Evolutionary conservation across 1,284 basidiomycete genomes (phyloP), one percentile per base, ranked within the genome.

Genomic region (Boletus sp.): DNA sequence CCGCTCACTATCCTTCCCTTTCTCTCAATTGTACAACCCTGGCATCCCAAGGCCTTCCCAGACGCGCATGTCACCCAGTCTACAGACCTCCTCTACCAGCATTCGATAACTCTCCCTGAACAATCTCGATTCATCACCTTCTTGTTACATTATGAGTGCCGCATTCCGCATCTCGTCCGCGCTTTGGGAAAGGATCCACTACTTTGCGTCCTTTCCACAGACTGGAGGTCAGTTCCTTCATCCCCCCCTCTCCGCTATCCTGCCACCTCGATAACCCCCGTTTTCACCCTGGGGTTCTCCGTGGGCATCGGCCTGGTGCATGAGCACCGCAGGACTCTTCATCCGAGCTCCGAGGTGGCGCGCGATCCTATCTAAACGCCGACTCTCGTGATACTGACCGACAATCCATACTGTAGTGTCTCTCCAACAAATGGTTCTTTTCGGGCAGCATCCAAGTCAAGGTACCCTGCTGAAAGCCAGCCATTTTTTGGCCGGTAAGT

Each of bases 161-260:
- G 69, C 60, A 35, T 92, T 90, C 74, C 83, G 87, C 65, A 94
- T 95, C 64, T 84, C 88, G 37, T 79, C 89, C 56, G 82, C 85
- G 21, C 82, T 97, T 68, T 95, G 94, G 92, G 91, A 96, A 78
- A 91, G 87, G 79, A 95, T 97, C 61, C 89, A 93, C 77, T 93
- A 97, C 73, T 97, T 94, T 77, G 94, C 95, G 0, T 91, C 91
- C 2, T 97, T 97, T 77, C 94, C 94, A 2, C 94, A 95, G 77
- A 94, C 93, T 4, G 91, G 93, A 58, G 91, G 92, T 93, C 52
- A 65, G 86, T 80, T 44, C 5, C 38, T 95, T 95, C 91, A 52
- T 44, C 40, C 94, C 8, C 40, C 23, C 19, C 48, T 47, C 8
- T 21, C 13, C 37, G 23, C 30, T 16, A 10, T 33, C 11, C 5